phyloP scores from a whole-genome alignment of 2,329 filamentous ascomycete species.

The Exophiala sp. region DNA sequence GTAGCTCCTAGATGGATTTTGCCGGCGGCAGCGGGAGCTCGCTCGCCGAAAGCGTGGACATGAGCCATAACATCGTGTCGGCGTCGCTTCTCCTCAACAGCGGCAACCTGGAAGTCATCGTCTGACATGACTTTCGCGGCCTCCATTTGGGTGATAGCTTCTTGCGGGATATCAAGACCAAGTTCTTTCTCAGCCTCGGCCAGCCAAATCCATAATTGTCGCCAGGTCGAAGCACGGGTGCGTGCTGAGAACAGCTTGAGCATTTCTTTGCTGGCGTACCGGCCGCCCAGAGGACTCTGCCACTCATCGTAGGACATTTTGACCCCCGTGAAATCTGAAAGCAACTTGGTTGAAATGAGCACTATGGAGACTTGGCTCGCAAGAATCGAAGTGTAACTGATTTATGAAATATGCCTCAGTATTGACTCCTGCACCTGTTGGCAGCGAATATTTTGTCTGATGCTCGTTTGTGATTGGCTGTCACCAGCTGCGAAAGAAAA shows the following conservation, averaged over 20 bases:
- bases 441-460: too few species aligned
- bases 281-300: constrained; percentile 65
- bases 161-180: constrained; percentile 68
- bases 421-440: too few species aligned
- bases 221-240: constrained; percentile 73
- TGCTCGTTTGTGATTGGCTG: too few species aligned
- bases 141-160: constrained; percentile 74
- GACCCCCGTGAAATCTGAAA: background rate
- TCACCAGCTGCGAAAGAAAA: too few species aligned
- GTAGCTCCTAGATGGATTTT: constrained; percentile 77
- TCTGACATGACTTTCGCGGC: constrained; percentile 72
- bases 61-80: constrained; percentile 65
- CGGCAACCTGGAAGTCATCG: constrained; percentile 70
- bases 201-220: constrained; percentile 79
- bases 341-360: too few species aligned
- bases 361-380: too few species aligned
- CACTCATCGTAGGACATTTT: constrained; percentile 51
- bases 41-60: constrained; percentile 70
- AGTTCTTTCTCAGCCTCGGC: constrained; percentile 79
- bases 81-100: constrained; percentile 70
- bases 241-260: constrained; percentile 74
- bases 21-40: constrained; percentile 71
- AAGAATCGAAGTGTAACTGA: too few species aligned
- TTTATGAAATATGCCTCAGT: too few species aligned
- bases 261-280: constrained; percentile 75